Conservation (phyloP, 352 stramenopile genomes). For the Pythium oligandrum region DNA sequence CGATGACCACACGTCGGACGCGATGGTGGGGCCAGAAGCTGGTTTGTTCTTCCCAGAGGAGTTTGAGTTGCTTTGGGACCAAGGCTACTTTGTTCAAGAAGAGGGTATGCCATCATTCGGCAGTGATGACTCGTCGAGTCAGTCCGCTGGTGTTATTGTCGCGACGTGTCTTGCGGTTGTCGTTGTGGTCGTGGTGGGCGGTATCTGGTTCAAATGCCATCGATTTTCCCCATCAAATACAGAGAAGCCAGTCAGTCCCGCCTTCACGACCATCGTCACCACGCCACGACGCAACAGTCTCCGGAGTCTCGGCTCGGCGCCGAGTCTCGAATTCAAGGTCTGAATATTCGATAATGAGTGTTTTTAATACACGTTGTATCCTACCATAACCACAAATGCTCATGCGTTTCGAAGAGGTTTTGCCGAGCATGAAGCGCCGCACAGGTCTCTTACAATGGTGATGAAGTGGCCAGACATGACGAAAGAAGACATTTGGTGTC, state of each 20-base stretch:
- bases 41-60: conserved; percentile 51
- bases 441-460: too few species aligned
- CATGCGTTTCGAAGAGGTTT: too few species aligned
- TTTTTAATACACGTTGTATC: too few species aligned
- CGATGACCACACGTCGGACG: conserved; percentile 24
- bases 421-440: too few species aligned
- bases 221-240: neutral
- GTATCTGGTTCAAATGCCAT: neutral
- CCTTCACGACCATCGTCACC: neutral
- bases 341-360: neutral
- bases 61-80: conserved; percentile 58
- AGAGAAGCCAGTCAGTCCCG: neutral
- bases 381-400: too few species aligned
- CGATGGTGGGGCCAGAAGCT: conserved; percentile 29
- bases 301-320: neutral
- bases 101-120: conserved; percentile 7
- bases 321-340: neutral
- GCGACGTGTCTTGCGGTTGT: conserved; percentile 4
- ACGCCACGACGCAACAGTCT: neutral
- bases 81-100: conserved; percentile 59
- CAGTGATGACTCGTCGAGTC: neutral
- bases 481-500: too few species aligned
- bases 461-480: too few species aligned
- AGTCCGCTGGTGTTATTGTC: conserved; percentile 5
- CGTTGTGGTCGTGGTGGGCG: neutral